Evolutionary conservation across 1,284 basidiomycete species (phyloP), one percentile per base, ranked within the genome.

Genomic region (Ceratobasidium theobromae): DNA sequence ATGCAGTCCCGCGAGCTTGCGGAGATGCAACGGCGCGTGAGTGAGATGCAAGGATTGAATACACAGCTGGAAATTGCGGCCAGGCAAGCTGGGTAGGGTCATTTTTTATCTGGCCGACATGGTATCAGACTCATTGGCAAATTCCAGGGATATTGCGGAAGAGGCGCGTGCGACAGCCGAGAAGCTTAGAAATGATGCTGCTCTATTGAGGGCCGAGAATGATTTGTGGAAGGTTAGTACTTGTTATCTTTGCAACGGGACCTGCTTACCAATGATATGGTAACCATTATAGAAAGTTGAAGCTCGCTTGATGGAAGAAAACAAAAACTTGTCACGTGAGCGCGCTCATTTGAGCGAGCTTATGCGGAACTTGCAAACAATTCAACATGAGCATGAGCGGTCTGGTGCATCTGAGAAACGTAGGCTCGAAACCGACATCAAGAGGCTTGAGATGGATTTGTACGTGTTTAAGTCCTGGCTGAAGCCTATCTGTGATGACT

Each of bases 161-260:
- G 68, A 70, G 32, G 80, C 85, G 1, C 84, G 83, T 67, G 78
- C 80, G 33, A 79, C 81, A 12, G 76, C 87, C 28, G 91, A 94
- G 67, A 86, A 89, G 67, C 78, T 93, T 40, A 85, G 91, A 4
- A 93, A 90, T 70, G 94, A 97, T 73, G 84, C 82, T 68, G 88
- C 91, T 0, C 93, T 90, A 72, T 82, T 96, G 32, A 85, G 88
- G 30, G 93, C 93, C 0, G 95, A 98, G 81, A 94, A 93, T 80
- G 89, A 88, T 72, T 89, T 95, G 45, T 93, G 89, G 89, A 90
- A 91, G 86, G 92, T 91, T 58, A 86, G 75, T 1, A 18, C 53
- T 9, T 2, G 21, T 40, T 54, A 6, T 30, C 30, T 12, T 23
- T 32, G 32, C 67, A 16, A 62, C 55, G 69, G 35, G 23, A 6